Base-by-base conservation (phyloP, 495 filamentous ascomycete genomes). In the Lichenothelia convexa region DNA sequence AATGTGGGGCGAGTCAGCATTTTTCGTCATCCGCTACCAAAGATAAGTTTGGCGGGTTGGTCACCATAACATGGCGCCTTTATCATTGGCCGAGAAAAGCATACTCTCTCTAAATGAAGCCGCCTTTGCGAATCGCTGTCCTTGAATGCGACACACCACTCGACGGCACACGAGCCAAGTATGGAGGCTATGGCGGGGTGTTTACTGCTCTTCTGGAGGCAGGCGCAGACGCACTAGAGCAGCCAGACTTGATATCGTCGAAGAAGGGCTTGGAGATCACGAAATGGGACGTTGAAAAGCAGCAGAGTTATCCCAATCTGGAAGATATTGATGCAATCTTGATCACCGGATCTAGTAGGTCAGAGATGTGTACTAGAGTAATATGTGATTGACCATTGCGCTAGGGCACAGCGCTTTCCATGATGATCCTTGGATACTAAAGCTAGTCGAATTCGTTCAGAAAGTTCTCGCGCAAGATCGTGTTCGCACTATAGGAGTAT, bases 131-230 rank as follows among this genome's bases (percentile, higher is more conserved):
- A 37, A 79, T 93, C 45, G 83, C 83, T 24, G 63, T 92, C 42
- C 71, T 93, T 39, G 81, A 87, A 64, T 74, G 77, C 56, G 84
- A 86, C 58, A 77, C 67, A 4, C 79, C 80, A 1, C 51, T 73
- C 12, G 62, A 64, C 1, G 45, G 55, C 6, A 61, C 68, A 31
- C 52, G 67, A 39, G 59, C 57, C 24, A 74, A 70, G 50, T 86
- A 81, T 55, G 67, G 71, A 19, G 67, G 68, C 27, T 93, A 92
- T 51, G 64, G 68, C 45, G 75, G 73, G 35, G 60, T 91, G 23
- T 93, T 91, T 62, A 58, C 45, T 7, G 45, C 61, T 18, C 65
- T 92, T 1, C 66, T 92, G 11, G 43, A 52, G 21, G 39, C 53
- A 11, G 65, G 64, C 32, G 72, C 67, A 29, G 54, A 63, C 32